phyloP scores from a whole-genome alignment of 805 yeast species.

The Candida yuanshanica region DNA sequence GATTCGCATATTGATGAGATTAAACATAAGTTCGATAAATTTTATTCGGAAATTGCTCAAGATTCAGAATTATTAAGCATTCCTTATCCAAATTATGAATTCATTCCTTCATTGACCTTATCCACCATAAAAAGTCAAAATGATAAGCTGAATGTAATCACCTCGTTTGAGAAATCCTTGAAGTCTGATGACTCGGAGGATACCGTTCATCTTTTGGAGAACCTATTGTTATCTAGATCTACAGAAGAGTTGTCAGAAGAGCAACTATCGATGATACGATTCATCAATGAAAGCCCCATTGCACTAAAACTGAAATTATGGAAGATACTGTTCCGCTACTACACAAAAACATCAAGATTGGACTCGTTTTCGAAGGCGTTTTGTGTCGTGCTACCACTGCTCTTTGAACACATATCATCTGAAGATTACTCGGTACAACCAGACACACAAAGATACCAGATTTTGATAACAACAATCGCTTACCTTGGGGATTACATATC shows the following conservation, averaged over 20 bases:
- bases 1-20: constrained; percentile 29
- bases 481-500: constrained; percentile 47
- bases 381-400: constrained; percentile 41
- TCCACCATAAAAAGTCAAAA: constrained; percentile 52
- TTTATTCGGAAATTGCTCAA: constrained; percentile 17
- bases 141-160: constrained; percentile 65
- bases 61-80: constrained; percentile 23
- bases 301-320: constrained; percentile 69
- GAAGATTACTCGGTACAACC: constrained; percentile 21
- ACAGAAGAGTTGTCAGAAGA: constrained; percentile 22
- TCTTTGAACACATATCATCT: constrained; percentile 32
- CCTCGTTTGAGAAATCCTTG: constrained; percentile 45
- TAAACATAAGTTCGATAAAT: constrained; percentile 19
- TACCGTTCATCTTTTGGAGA: constrained; percentile 36
- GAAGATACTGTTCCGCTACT: constrained; percentile 61
- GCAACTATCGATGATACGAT: constrained; percentile 49
- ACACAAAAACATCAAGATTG: constrained; percentile 27
- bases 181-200: constrained; percentile 20
- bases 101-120: constrained; percentile 50
- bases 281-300: constrained; percentile 58
- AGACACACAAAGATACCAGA: constrained; percentile 32
- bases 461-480: constrained; percentile 45
- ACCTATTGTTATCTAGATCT: constrained; percentile 29
- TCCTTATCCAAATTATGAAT: constrained; percentile 49
- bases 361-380: constrained; percentile 43